Evolutionary conservation across 768 basidiomycete genomes (phyloP).

Genomic region (Xanthoconium purpureum): DNA sequence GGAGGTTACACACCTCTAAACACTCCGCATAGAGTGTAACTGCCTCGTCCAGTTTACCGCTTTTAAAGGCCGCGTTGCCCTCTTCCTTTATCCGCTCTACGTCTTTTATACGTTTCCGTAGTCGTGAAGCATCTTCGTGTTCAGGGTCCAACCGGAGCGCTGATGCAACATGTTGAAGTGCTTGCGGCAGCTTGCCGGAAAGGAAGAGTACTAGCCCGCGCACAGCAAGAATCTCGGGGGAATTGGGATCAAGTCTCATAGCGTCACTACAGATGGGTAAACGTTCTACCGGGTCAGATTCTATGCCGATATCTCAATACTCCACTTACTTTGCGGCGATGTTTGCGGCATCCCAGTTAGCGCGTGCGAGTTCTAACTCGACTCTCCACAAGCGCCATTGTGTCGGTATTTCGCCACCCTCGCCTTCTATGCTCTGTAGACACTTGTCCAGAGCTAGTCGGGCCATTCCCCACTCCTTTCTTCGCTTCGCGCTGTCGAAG

Average conservation of each 20-base stretch:
- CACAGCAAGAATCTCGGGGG: constrained; percentile 75
- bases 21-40: constrained; percentile 67
- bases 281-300: constrained; percentile 2
- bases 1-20: constrained; percentile 49
- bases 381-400: constrained; percentile 82
- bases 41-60: constrained; percentile 56
- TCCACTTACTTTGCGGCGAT: constrained; percentile 66
- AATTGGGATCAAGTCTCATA: constrained; percentile 64
- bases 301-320: background rate
- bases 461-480: constrained; percentile 74
- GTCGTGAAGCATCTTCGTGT: constrained; percentile 61
- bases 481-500: constrained; percentile 52
- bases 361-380: constrained; percentile 71
- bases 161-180: constrained; percentile 64
- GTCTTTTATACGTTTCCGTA: constrained; percentile 78
- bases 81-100: constrained; percentile 84
- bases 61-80: constrained; percentile 76
- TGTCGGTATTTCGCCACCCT: constrained; percentile 69
- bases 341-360: constrained; percentile 71
- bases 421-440: constrained; percentile 66
- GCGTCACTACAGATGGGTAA: constrained; percentile 53
- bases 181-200: constrained; percentile 63
- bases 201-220: constrained; percentile 80
- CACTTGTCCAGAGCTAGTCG: constrained; percentile 79
- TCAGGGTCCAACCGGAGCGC: constrained; percentile 80